A percentile compares a stretch with the other conserved stretches of the same genome.
phyloP scores from a whole-genome alignment of 306 rosid genomes.

The Ormosia semicastrata region DNA sequence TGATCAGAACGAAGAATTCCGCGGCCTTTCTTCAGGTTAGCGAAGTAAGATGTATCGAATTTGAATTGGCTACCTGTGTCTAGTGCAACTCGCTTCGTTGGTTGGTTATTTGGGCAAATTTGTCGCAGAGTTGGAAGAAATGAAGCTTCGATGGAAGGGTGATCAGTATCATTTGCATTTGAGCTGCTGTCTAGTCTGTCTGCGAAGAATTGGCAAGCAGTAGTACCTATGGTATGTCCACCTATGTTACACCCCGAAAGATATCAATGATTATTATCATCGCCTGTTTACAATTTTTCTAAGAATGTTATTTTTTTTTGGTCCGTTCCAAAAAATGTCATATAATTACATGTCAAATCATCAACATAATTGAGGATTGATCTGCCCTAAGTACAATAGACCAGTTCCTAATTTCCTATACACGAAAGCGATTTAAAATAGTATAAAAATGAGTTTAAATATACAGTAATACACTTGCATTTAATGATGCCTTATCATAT shows the following conservation, averaged over 20 bases:
- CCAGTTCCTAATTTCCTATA: too few species aligned
- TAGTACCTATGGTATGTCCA: slow-evolving; percentile 51
- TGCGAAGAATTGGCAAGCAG: slow-evolving; percentile 29
- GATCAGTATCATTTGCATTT: slow-evolving; percentile 38
- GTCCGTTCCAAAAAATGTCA: too few species aligned
- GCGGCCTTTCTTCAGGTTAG: slow-evolving; percentile 28
- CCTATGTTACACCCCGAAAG: background rate
- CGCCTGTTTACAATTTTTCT: too few species aligned
- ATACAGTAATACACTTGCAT: too few species aligned
- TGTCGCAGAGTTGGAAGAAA: slow-evolving; percentile 29
- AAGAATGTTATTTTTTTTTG: too few species aligned
- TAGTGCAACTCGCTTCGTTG: slow-evolving; percentile 18
- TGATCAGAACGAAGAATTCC: slow-evolving; percentile 51
- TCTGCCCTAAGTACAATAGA: too few species aligned
- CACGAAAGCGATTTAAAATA: too few species aligned
- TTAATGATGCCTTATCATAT: too few species aligned
- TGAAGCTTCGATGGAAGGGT: slow-evolving; percentile 31
- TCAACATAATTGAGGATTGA: too few species aligned
- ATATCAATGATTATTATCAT: too few species aligned
- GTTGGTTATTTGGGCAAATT: slow-evolving; percentile 38
- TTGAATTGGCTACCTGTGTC: slow-evolving; percentile 31
- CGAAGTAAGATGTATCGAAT: slow-evolving; percentile 38
- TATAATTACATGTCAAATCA: too few species aligned
- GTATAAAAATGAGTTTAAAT: too few species aligned
- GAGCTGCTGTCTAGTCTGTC: slow-evolving; percentile 34